Base-by-base conservation (phyloP, 2,329 filamentous ascomycete species). In the Fusarium nematophilum region DNA sequence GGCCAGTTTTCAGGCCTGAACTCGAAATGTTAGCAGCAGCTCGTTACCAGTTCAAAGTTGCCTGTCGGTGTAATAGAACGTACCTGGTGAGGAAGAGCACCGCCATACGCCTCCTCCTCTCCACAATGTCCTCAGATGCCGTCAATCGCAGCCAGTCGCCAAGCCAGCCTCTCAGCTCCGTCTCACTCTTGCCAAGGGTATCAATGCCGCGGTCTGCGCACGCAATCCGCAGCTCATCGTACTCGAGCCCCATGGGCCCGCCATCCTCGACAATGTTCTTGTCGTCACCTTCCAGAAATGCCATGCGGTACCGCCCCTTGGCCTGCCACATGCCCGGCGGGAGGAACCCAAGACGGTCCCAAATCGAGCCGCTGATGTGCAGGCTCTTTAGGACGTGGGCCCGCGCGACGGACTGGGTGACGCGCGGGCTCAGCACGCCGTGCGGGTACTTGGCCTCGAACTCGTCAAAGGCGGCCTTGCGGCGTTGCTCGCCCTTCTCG, bases 201-300 rank as follows among this genome's bases (percentile, higher is more conserved):
- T 85, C 77, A 29, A 90, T 80, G 1, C 89, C 91, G 11, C 90
- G 82, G 62, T 92, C 90, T 53, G 86, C 81, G 67, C 90, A 90
- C 11, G 91, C 91, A 55, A 92, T 82, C 57, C 78, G 76, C 15
- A 93, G 76, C 78, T 96, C 92, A 31, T 85, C 83, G 7, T 75
- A 75, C 61, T 83, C 82, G 65, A 96, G 76, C 17, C 76, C 82
- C 47, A 68, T 68, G 8, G 71, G 70, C 0, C 88, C 90, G 1
- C 90, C 90, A 39, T 85, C 83, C 30, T 80, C 77, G 14, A 81
- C 68, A 40, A 97, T 83, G 72, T 94, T 78, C 60, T 70, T 75
- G 75, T 96, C 92, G 75, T 97, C 93, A 30, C 81, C 76, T 38
- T 82, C 81, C 59, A 97, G 72, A 70, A 90, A 91, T 33, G 81